Percentiles rank a stretch among this genome's conserved stretches.
Evolutionary conservation across 495 filamentous ascomycete species (phyloP).

Genomic region (Hypoxylon fuscum): DNA sequence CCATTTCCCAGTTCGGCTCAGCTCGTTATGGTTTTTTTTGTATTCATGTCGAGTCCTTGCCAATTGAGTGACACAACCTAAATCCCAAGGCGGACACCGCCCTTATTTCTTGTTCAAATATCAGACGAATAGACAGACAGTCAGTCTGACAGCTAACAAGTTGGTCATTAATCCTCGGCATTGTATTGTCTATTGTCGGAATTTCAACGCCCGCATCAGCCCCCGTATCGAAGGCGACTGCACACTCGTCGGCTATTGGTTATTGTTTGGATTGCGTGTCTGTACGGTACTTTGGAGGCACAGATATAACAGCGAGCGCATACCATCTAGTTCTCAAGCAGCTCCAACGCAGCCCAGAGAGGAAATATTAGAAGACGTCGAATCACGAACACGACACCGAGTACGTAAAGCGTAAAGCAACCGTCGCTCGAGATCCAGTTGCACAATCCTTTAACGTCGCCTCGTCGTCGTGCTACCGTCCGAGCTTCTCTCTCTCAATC

Average conservation of each 20-base stretch:
- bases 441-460: conserved; percentile 21
- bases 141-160: background rate
- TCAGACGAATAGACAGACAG: conserved; percentile 13
- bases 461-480: conserved; percentile 24
- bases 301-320: conserved; percentile 36
- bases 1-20: conserved; percentile 40
- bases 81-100: conserved; percentile 33
- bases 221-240: conserved; percentile 23
- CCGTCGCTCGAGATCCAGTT: conserved; percentile 31
- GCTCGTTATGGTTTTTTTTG: conserved; percentile 40
- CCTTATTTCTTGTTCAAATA: conserved; percentile 19
- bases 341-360: conserved; percentile 30
- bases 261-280: conserved; percentile 35
- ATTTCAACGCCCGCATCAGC: conserved; percentile 27
- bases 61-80: conserved; percentile 42
- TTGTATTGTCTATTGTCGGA: conserved; percentile 29
- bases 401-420: conserved; percentile 34
- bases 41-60: conserved; percentile 40
- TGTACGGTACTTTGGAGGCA: conserved; percentile 26
- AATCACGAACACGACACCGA: conserved; percentile 32
- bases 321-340: conserved; percentile 25
- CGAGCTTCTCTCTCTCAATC: conserved; percentile 12
- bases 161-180: conserved; percentile 21
- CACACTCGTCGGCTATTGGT: conserved; percentile 27
- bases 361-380: conserved; percentile 25